Evolutionary conservation across 192 early-diverging fungal genomes (phyloP).

Genomic region (Linnemannia schmuckeri): DNA sequence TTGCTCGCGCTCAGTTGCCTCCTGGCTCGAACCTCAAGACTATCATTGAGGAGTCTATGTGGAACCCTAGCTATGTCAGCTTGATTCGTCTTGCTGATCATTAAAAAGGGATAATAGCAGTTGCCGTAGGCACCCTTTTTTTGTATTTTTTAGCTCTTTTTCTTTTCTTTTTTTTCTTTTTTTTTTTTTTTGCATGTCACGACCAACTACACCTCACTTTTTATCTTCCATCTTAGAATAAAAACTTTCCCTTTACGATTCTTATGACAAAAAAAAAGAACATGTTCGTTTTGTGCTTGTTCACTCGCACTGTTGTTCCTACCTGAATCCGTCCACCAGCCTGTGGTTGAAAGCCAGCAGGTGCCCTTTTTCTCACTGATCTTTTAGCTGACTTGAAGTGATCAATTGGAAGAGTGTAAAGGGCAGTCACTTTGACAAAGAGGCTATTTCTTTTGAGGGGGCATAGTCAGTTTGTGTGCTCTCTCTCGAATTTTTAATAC

Average conservation of each 20-base stretch:
- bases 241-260: not conserved
- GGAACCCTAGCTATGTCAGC: slow-evolving; percentile 66
- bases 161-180: not conserved
- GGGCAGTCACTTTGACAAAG: not conserved
- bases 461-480: slow-evolving; percentile 20
- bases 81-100: slow-evolving; percentile 50
- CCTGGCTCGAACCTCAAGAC: slow-evolving; percentile 60
- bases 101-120: slow-evolving; percentile 20
- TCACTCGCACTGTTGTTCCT: not conserved
- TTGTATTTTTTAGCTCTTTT: slow-evolving; percentile 2
- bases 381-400: not conserved
- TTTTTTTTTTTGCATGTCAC: not conserved
- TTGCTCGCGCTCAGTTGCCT: slow-evolving; percentile 59
- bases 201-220: not conserved
- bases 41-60: slow-evolving; percentile 67
- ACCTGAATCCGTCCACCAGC: not conserved
- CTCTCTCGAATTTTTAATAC: slow-evolving; percentile 48
- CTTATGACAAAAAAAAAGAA: not conserved
- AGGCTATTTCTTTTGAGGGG: slow-evolving; percentile 9
- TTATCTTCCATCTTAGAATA: not conserved
- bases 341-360: not conserved
- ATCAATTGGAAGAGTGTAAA: not conserved
- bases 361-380: too few relatives aligned
- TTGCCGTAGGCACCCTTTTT: too few relatives aligned
- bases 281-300: not conserved